Base-by-base conservation (phyloP, 1,139 yeast genomes). In the Yamadazyma atlantica region DNA sequence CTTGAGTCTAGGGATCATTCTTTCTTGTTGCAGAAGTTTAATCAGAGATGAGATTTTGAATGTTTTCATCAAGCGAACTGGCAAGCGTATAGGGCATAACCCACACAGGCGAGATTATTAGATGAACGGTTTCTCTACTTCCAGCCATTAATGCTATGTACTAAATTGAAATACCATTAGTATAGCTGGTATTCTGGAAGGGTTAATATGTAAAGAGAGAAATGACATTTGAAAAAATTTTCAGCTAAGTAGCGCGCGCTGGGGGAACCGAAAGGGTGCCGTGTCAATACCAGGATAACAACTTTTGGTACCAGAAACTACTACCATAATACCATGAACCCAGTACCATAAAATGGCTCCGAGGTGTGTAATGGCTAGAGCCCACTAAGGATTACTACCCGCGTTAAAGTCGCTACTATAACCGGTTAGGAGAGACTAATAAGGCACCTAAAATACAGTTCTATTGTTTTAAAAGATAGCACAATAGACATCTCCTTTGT, bases 101-200 rank as follows among this genome's bases (percentile, higher is more conserved):
- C 34, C 46, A 51, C 42, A 36, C 50, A 57, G 64, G 67, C 62
- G 63, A 64, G 64, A 65, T 44, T 54, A 57, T 54, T 64, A 55
- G 67, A 63, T 51, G 69, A 68, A 41, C 39, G 11, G 10, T 51
- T 53, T 36, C 43, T 71, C 73, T 71, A 62, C 75, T 66, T 70
- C 72, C 69, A 62, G 77, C 77, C 76, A 71, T 71, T 71, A 69
- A 43, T 70, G 77, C 77, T 64, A 29, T 45, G 13, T 56, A 62
- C 73, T 65, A 63, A 69, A 70, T 53, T n/a, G 53, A 66, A 53
- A 51, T 62, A 46, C 51, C 37, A 45, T 68, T 58, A 66, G 74
- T 60, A 52, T 68, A 51, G 77, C 77, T 71, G 77, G 77, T 71
- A 69, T 46, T 69, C 75, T 73, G 57, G 69, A 70, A 66, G 75